Evolutionary conservation across 2,329 filamentous ascomycete genomes (phyloP), one percentile per base, ranked within the genome.

Genomic region (Talaromyces sp.): DNA sequence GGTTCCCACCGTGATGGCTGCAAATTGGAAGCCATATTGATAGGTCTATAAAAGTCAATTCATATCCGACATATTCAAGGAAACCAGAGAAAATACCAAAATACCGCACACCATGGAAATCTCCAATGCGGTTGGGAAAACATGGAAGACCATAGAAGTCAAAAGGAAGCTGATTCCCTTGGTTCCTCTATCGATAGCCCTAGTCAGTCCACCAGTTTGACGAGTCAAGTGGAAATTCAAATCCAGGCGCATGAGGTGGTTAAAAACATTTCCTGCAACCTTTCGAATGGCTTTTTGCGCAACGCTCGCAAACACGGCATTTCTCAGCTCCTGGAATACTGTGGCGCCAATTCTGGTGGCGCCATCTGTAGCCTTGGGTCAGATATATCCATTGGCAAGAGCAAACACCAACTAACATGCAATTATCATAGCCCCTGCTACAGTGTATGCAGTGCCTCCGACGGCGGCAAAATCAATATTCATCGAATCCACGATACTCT

Each of bases 141-240:
- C 89, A 74, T 99, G 95, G 70, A 99, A 98, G 32, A 99, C 92
- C 93, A 99, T 99, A 68, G 93, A 97, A 0, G 92, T 96, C 65
- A 99, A 82, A 67, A 99, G 76, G 75, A 98, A 99, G 81, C 92
- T 97, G 74, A 99, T 99, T 65, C 95, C 96, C 78, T 99, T 99
- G 22, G 95, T 99, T 71, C 95, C 95, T 65, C 96, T 87, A 72
- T 99, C 96, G 65, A 99, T 95, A 27, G 96, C 95, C 66, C 95
- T 84, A 1, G 93, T 98, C 65, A 99, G 78, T 1, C 95, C 95
- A 65, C 95, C 95, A 0, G 95, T 99, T 79, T 99, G 95, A 69
- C 96, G 91, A 22, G 89, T 88, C 10, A 99, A 84, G 73, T 99
- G 95, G 76, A 99, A 99, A 75, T 89, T 92, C 55, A 98, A 83